phyloP scores from a whole-genome alignment of 148 eudicot species.

The Drosera capensis region DNA sequence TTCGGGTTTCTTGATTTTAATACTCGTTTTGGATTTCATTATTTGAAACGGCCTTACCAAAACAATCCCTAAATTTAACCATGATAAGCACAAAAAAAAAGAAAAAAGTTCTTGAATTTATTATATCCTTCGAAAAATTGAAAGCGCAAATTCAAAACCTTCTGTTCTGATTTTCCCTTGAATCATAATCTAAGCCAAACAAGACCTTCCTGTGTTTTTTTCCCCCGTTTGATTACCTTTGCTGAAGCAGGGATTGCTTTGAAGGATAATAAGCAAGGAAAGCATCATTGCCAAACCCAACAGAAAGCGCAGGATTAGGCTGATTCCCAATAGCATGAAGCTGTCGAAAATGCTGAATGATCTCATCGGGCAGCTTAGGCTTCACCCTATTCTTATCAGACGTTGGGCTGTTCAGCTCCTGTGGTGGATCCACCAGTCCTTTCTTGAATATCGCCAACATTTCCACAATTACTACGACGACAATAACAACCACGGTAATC shows the following conservation, averaged over 20 bases:
- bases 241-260: conserved; percentile 14
- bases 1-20: too few species aligned
- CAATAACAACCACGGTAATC: too few species aligned
- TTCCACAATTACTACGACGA: too few species aligned
- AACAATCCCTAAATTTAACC: too few species aligned
- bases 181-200: not conserved
- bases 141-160: too few species aligned
- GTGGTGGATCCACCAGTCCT: conserved; percentile 56
- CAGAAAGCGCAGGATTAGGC: conserved; percentile 30
- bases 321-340: conserved; percentile 9
- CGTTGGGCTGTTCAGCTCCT: conserved; percentile 68
- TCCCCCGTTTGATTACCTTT: conserved; percentile 23
- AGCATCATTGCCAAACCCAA: conserved; percentile 48
- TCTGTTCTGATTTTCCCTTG: not conserved
- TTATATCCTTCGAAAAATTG: too few species aligned
- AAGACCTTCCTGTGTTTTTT: too few species aligned
- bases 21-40: too few species aligned
- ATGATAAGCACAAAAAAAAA: too few species aligned
- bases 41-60: too few species aligned
- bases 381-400: conserved; percentile 11
- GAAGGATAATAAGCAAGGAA: conserved; percentile 55
- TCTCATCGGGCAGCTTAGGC: conserved; percentile 39
- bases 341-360: conserved; percentile 38
- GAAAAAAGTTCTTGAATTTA: too few species aligned
- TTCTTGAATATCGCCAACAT: conserved; percentile 80